phyloP scores from a whole-genome alignment of 2,329 filamentous ascomycete genomes.

The Botrytis medusae region DNA sequence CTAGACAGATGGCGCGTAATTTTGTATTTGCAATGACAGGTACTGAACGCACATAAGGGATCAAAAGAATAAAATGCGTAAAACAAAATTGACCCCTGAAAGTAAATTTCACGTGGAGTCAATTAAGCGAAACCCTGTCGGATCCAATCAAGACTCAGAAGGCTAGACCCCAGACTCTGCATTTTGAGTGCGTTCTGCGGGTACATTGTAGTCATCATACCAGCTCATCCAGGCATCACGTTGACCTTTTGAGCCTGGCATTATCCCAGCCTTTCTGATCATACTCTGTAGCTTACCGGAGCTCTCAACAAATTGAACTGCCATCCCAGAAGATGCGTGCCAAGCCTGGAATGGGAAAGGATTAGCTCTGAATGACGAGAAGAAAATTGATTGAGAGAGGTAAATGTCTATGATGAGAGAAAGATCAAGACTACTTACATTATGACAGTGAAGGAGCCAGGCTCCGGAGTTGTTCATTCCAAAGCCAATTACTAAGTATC shows the following conservation, averaged over 20 bases:
- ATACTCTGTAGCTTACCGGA: background rate
- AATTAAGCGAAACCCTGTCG: background rate
- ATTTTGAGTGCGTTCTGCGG: background rate
- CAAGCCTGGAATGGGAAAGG: background rate
- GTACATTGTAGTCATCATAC: background rate
- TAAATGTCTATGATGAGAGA: background rate
- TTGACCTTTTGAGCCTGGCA: background rate
- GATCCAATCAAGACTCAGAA: background rate
- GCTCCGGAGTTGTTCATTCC: background rate
- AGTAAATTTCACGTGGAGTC: background rate
- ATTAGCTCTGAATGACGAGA: background rate
- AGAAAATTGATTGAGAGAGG: background rate
- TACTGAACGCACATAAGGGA: background rate
- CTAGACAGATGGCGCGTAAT: no score
- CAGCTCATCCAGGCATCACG: background rate
- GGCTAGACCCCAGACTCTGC: background rate
- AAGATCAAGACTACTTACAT: background rate
- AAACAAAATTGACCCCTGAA: background rate
- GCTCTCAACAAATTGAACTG: background rate
- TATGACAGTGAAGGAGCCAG: background rate
- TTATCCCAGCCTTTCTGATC: background rate
- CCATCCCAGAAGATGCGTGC: background rate
- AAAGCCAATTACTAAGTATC: background rate
- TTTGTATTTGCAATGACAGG: no score
- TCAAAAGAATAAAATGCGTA: background rate